Conservation (phyloP, 306 rosid genomes). For the Ochetophila trinervis region DNA sequence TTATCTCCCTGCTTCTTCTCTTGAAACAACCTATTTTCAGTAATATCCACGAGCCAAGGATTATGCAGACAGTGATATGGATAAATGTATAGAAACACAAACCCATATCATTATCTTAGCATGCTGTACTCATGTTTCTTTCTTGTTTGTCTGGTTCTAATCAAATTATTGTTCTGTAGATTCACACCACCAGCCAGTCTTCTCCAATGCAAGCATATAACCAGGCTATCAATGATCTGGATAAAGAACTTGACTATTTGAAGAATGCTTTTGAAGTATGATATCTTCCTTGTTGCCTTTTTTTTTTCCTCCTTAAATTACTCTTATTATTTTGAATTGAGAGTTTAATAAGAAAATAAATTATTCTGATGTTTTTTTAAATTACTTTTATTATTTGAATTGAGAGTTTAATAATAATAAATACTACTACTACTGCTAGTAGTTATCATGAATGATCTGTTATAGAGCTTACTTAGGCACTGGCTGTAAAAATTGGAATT, state of each 20-base stretch:
- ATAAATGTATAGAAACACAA: too few species aligned
- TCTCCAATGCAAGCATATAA: conserved; percentile 95
- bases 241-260: conserved; percentile 74
- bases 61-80: too few species aligned
- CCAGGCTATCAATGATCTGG: conserved; percentile 87
- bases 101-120: background rate
- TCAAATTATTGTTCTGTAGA: conserved; percentile 39
- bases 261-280: conserved; percentile 75
- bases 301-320: background rate
- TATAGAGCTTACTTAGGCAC: too few species aligned
- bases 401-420: background rate
- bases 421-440: background rate
- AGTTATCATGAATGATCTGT: background rate
- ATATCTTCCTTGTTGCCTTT: background rate
- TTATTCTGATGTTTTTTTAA: background rate
- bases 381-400: background rate
- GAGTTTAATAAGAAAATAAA: too few species aligned
- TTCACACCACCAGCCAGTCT: conserved; percentile 91
- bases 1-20: too few species aligned
- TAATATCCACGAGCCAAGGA: too few species aligned
- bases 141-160: background rate
- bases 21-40: too few species aligned
- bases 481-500: too few species aligned
- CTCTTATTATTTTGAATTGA: background rate
- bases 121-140: background rate